phyloP scores from a whole-genome alignment of 2,329 filamentous ascomycete genomes.

The Paraconiothyrium sp. region DNA sequence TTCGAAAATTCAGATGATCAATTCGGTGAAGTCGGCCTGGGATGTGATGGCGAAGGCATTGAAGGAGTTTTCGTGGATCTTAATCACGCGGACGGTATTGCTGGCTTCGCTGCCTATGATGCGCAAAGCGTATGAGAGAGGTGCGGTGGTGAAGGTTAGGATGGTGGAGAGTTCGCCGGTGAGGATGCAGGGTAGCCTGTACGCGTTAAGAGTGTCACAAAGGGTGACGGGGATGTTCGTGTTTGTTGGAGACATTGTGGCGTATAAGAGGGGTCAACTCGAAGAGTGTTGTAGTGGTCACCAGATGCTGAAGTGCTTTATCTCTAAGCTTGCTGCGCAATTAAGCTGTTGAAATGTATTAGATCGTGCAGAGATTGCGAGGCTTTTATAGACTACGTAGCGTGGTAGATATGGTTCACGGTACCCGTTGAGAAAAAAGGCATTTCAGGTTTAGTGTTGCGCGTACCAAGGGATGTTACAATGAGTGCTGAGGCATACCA shows the following conservation, averaged over 20 bases:
- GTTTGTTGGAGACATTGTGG: not conserved
- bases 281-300: not conserved
- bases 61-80: not conserved
- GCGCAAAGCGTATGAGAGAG: conserved; percentile 6
- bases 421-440: not conserved
- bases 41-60: not conserved
- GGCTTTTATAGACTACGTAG: not conserved
- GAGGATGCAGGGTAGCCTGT: not conserved
- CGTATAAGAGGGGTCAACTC: not conserved
- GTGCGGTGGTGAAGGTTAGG: conserved; percentile 1
- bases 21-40: not conserved
- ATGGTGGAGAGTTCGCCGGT: not conserved
- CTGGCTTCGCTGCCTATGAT: not conserved
- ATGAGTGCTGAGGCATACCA: not conserved
- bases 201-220: not conserved
- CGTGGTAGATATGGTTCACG: not conserved
- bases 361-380: not conserved
- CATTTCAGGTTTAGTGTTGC: not conserved
- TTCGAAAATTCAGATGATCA: not conserved
- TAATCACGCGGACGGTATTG: not conserved
- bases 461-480: not conserved
- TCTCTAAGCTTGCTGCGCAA: not conserved
- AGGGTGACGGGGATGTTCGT: not conserved
- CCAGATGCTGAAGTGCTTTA: not conserved
- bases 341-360: not conserved